Conservation (phyloP, 805 yeast genomes). For the Metschnikowia henanensis region DNA sequence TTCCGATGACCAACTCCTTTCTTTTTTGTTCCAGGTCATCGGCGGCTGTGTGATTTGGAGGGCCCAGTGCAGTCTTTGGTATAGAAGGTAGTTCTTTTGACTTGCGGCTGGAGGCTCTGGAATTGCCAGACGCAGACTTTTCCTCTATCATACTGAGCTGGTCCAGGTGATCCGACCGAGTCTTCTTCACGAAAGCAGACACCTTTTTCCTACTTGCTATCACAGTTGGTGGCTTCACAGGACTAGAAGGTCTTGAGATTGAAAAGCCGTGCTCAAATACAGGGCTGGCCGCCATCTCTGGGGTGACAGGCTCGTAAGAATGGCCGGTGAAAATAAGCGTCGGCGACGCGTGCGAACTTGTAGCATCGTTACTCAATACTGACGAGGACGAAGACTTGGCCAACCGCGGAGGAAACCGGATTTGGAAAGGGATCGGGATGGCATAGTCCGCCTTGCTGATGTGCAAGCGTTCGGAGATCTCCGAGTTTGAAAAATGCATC, state of each 20-base stretch:
- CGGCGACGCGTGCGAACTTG: neutral
- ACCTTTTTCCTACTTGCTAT: constrained; percentile 26
- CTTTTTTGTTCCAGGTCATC: too few relatives aligned
- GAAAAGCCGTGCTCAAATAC: neutral
- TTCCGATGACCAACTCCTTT: too few relatives aligned
- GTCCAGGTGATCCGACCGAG: constrained; percentile 27
- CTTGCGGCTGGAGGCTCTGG: constrained; percentile 33
- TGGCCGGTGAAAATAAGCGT: constrained; percentile 35
- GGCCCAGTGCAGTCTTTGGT: too few relatives aligned
- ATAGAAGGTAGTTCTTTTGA: constrained; percentile 11
- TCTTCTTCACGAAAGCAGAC: constrained; percentile 22
- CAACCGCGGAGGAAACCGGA: constrained; percentile 42
- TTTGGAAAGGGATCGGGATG: constrained; percentile 44
- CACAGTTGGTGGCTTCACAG: constrained; percentile 29
- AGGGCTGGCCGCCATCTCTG: neutral
- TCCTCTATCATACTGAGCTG: constrained; percentile 46
- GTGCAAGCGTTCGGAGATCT: constrained; percentile 37
- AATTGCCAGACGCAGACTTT: constrained; percentile 26
- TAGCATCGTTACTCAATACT: neutral
- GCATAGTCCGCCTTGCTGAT: constrained; percentile 29
- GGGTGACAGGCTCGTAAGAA: constrained; percentile 36
- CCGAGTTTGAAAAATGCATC: constrained; percentile 32
- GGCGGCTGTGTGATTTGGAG: too few relatives aligned
- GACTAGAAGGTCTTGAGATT: constrained; percentile 2
- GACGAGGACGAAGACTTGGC: constrained; percentile 17